Percentiles rank a stretch among this genome's conserved stretches.
Evolutionary conservation across 768 basidiomycete species (phyloP).

Genomic region (Cyathus striatus): DNA sequence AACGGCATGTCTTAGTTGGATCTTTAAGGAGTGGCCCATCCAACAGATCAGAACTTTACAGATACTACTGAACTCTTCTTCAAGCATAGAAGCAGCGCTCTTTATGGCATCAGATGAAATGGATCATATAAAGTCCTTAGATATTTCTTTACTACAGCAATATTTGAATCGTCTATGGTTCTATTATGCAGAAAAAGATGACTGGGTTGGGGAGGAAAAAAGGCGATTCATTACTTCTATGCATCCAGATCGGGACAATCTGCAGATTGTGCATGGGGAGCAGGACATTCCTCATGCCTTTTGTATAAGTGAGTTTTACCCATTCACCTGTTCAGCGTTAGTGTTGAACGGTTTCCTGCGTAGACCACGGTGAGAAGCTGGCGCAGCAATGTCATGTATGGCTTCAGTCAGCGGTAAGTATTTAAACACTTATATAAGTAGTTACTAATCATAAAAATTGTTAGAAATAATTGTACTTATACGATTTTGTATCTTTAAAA

Average conservation of each 20-base stretch:
- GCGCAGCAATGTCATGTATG: constrained; percentile 44
- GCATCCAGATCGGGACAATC: constrained; percentile 22
- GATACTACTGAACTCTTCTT: constrained; percentile 45
- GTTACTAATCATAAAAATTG: no score
- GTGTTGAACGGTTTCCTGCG: constrained; percentile 4
- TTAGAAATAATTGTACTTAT: no score
- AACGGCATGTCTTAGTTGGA: constrained; percentile 25
- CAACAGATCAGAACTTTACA: constrained; percentile 40
- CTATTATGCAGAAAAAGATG: constrained; percentile 59
- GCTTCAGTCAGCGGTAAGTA: no score
- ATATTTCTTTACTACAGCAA: constrained; percentile 36
- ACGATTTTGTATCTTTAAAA: no score
- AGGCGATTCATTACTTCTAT: constrained; percentile 36
- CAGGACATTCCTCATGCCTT: constrained; percentile 64
- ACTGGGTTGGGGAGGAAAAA: constrained; percentile 64
- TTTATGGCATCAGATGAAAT: constrained; percentile 70
- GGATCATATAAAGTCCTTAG: constrained; percentile 48
- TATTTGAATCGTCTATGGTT: constrained; percentile 35
- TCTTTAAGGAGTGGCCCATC: constrained; percentile 49
- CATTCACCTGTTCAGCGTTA: no score
- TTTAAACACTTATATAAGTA: no score
- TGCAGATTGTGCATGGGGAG: constrained; percentile 37
- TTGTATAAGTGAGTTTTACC: constrained; percentile 55
- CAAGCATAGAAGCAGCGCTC: constrained; percentile 46
- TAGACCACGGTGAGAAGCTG: constrained; percentile 49